Evolutionary conservation across 441 rosid genomes (phyloP), one percentile per base, ranked within the genome.

Genomic region (Eruca vesicaria): DNA sequence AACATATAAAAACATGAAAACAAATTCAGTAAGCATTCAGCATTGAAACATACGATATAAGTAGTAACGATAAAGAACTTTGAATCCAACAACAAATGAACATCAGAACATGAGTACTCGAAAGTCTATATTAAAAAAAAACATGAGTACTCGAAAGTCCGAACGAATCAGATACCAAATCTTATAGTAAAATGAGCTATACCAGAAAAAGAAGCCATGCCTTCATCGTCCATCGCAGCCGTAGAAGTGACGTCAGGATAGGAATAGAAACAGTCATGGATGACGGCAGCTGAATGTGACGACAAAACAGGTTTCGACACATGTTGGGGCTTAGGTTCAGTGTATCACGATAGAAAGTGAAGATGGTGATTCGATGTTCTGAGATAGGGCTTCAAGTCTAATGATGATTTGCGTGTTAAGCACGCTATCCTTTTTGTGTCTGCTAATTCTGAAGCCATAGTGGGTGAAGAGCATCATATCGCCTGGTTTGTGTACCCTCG

Each of bases 291-390:
- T 58, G 28, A 29, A 7, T 18, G 63, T 15, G 63, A n/a, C 36
- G 36, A 29, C 20, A 58, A n/a, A 58, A 58, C 35, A 14, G 19
- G 63, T 28, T 28, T 57, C 1, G 19, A 57, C 63, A 28, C 63
- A n/a, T n/a, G n/a, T 58, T 58, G 63, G 20, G 63, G 63, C 20
- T 59, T 19, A 28, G 63, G 38, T 59, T 59, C 63, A 59, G 20
- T 29, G 63, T 58, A 28, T 58, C 38, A 58, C 36, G 63, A 28
- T 59, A 29, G 20, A 59, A 59, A 59, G 63, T 59, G 21, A 59
- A 6, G 63, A 20, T 59, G 63, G 38, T 28, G 63, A 43, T 43
- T 43, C 52, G 7, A n/a, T 43, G 7, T 43, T 43, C 52, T 18
- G 11, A 43, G 7, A 18, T 43, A 43, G 52, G 52, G 52, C n/a